A percentile compares a stretch with the other conserved stretches of the same genome.
Conservation (phyloP, 2,329 filamentous ascomycete genomes). For the Ascochyta clinopodiicola region DNA sequence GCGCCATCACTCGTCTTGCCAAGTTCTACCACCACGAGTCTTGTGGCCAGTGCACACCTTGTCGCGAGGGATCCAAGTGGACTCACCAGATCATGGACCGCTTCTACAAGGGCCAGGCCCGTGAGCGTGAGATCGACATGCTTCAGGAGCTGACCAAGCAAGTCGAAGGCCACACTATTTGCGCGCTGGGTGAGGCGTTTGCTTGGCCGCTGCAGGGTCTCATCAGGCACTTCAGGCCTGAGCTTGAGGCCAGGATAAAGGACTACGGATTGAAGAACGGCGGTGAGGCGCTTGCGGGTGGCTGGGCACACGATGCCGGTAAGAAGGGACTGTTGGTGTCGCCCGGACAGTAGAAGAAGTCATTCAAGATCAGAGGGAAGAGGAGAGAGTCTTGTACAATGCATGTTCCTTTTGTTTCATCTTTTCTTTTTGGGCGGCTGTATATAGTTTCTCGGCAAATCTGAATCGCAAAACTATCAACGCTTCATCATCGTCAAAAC, state of each 20-base stretch:
- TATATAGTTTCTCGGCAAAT: conserved; percentile 45
- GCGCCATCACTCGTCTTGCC: conserved; percentile 88
- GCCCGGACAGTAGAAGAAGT: conserved; percentile 73
- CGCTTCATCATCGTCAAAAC: conserved; percentile 2
- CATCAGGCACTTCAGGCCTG: conserved; percentile 96
- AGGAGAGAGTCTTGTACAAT: conserved; percentile 35
- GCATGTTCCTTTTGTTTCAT: conserved; percentile 39
- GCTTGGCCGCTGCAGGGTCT: conserved; percentile 98
- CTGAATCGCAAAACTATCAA: conserved; percentile 25
- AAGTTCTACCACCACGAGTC: conserved; percentile 99
- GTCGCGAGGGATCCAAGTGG: conserved; percentile 98
- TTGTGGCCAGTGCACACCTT: conserved; percentile 99
- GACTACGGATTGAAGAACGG: conserved; percentile 77
- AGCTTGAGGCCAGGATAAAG: conserved; percentile 89
- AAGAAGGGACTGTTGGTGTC: conserved; percentile 84
- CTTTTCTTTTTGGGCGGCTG: conserved; percentile 35
- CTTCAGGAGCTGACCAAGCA: conserved; percentile 99
- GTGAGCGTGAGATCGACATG: conserved; percentile 97
- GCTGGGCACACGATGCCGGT: conserved; percentile 78
- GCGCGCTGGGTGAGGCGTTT: conserved; percentile 95
- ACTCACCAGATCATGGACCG: conserved; percentile 98
- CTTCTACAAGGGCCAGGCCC: conserved; percentile 89
- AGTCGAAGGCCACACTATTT: conserved; percentile 98
- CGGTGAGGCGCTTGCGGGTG: conserved; percentile 80
- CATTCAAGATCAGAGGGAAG: conserved; percentile 8